Conservation (phyloP, 2,329 filamentous ascomycete species). For the Colletotrichum sp. region DNA sequence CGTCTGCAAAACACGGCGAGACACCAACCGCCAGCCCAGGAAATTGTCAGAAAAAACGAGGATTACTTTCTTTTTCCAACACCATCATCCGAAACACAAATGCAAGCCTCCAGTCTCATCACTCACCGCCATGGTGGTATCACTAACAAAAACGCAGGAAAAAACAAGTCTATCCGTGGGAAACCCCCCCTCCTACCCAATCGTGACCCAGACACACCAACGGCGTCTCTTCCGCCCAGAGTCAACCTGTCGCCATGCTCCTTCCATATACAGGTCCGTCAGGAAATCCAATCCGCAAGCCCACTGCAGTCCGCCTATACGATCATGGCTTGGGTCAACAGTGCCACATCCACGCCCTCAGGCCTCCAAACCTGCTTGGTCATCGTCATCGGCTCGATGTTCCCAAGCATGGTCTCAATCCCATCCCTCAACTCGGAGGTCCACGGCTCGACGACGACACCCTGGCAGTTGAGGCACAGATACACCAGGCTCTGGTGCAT, state of each 20-base stretch:
- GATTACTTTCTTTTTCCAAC: neutral
- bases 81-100: neutral
- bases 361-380: neutral
- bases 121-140: slow-evolving; percentile 7
- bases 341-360: neutral
- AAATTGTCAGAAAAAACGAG: neutral
- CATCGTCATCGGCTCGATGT: neutral
- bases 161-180: neutral
- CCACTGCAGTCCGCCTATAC: neutral
- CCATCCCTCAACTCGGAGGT: neutral
- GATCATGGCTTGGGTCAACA: neutral
- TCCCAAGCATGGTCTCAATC: slow-evolving; percentile 16
- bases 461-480: slow-evolving; percentile 38
- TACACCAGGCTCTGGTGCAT: slow-evolving; percentile 25
- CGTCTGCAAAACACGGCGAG: neutral
- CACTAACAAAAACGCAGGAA: neutral
- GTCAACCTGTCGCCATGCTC: neutral
- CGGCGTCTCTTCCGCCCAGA: neutral
- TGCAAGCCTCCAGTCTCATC: neutral
- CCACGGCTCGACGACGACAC: slow-evolving; percentile 20
- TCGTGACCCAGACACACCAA: neutral
- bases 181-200: neutral
- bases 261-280: neutral
- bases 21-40: neutral
- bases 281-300: neutral